Conservation (phyloP, 2,329 filamentous ascomycete species). For the Fusarium sororula region DNA sequence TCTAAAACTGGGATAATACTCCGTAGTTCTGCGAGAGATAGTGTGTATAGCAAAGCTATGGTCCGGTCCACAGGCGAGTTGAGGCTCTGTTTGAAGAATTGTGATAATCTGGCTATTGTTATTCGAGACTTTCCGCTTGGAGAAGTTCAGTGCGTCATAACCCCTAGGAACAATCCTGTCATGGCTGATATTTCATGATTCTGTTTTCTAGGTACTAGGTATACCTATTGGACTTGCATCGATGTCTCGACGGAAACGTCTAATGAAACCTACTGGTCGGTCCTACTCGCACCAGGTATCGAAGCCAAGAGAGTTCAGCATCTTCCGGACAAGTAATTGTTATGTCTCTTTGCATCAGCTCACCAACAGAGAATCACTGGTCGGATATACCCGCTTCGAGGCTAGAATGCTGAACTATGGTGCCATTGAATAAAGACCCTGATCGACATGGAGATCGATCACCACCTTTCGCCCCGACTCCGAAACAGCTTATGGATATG, state of each 20-base stretch:
- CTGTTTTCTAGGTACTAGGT: neutral
- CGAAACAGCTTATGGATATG: neutral
- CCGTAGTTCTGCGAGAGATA: neutral
- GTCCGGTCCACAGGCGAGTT: neutral
- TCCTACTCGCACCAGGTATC: conserved; percentile 20
- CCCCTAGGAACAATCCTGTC: neutral
- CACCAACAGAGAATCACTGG: neutral
- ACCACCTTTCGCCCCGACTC: neutral
- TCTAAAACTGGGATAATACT: neutral
- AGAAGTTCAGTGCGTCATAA: neutral
- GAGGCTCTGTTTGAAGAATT: neutral
- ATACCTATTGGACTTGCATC: neutral
- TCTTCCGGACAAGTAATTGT: neutral
- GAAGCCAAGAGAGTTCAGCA: conserved; percentile 10
- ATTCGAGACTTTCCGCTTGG: conserved; percentile 34
- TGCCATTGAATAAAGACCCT: conserved; percentile 24
- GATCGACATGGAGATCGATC: conserved; percentile 22
- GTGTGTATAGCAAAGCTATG: neutral
- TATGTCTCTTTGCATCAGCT: neutral
- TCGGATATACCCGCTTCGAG: conserved; percentile 2
- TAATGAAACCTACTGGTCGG: neutral
- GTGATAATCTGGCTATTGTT: conserved; percentile 1
- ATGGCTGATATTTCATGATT: neutral
- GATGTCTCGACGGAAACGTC: conserved; percentile 4
- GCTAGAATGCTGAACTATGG: neutral